phyloP scores from a whole-genome alignment of 1,284 basidiomycete species.

The Trichosporon faecale region DNA sequence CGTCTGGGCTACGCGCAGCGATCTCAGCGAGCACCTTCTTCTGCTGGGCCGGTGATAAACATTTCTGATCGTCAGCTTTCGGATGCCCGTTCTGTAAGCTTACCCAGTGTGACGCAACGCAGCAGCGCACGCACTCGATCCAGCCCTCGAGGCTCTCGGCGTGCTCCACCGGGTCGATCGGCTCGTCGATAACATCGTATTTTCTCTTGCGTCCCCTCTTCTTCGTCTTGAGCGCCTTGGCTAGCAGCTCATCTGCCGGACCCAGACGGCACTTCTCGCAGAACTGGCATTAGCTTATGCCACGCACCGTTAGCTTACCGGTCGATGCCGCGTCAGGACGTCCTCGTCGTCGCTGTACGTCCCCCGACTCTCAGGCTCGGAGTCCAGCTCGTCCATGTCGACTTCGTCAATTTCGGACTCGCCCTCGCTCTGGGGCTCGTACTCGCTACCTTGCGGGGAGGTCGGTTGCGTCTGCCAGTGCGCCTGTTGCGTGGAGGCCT shows the following conservation, averaged over 20 bases:
- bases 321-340: conserved; percentile 22
- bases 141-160: conserved; percentile 68
- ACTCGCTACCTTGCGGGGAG: neutral
- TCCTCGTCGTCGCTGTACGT: conserved; percentile 6
- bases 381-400: conserved; percentile 13
- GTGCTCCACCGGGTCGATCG: conserved; percentile 58
- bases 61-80: conserved; percentile 50
- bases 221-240: conserved; percentile 29
- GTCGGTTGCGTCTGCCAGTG: neutral
- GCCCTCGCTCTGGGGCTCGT: conserved; percentile 18
- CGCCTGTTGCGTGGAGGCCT: neutral
- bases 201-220: conserved; percentile 46
- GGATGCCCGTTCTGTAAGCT: neutral
- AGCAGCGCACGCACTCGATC: conserved; percentile 57
- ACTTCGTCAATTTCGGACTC: conserved; percentile 21
- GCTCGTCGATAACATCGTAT: conserved; percentile 50
- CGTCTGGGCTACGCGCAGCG: conserved; percentile 51
- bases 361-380: neutral
- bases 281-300: neutral
- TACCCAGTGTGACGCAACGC: conserved; percentile 6
- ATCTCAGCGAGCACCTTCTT: conserved; percentile 61
- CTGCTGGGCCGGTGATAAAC: conserved; percentile 57
- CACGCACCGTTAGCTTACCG: conserved; percentile 7
- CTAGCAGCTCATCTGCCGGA: conserved; percentile 39
- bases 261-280: conserved; percentile 43